Base-by-base conservation (phyloP, 768 basidiomycete genomes). In the Pleurotus giganteus region DNA sequence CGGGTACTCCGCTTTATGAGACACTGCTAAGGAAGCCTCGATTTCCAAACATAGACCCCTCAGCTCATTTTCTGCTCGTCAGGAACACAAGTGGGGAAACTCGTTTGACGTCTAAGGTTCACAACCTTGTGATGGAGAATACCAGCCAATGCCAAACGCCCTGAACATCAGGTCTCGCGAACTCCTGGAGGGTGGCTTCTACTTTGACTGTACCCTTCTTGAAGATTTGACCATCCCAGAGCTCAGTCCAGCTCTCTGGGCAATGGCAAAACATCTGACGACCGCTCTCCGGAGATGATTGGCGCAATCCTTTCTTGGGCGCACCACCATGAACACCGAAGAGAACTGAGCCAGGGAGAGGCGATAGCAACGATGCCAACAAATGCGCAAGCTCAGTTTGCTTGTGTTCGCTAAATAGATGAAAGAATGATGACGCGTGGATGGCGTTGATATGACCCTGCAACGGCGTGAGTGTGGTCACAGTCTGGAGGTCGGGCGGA, bases 351-450 rank as follows among this genome's bases (percentile, higher is more conserved):
- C 79, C 80, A 1, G 75, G 70, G 23, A 61, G 60, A 2, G 72
- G 73, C 0, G 73, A 69, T n/a, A 81, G 69, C 4, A 82, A 62
- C 6, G 67, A 67, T 1, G 74, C 77, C 24, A 81, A 61, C 8
- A 66, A 64, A 13, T 63, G 65, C 2, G 75, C 81, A 45, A 83
- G 66, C 29, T 71, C 59, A 11, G 64, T 54, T 58, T 83, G 80
- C 23, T 66, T 47, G 13, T 58, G 66, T 44, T 70, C 68, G 50
- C 60, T 55, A 62, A 84, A 84, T 27, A 82, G 71, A 58, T 82
- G 82, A 58, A 85, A 85, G 63, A 85, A 69, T 4, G 75, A 66
- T 12, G 74, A 69, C 1, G 76, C 74, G 60, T 82, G 76, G 21
- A 85, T 80, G 4, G 66, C 77, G 11, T 79, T 74, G 29, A 82